Base-by-base conservation (phyloP, 2,329 filamentous ascomycete species). In the Ophiostoma populinum region DNA sequence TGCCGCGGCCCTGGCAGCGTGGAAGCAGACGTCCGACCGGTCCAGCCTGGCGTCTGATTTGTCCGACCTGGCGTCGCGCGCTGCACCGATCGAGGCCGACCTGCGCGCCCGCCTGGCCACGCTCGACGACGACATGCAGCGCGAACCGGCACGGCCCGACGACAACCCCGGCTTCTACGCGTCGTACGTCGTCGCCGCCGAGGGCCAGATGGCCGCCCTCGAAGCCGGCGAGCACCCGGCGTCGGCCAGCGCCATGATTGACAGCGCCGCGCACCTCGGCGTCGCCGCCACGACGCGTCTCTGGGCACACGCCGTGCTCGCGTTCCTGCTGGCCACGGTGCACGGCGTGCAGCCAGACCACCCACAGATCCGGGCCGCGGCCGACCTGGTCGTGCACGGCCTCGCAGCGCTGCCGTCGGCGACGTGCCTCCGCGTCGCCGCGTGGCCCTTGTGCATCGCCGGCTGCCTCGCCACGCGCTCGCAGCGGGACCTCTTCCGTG, bases 21-120 rank as follows among this genome's bases (percentile, higher is more conserved):
- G 65, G 62, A 75, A 73, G 50, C 61, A 61, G 43, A 50, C 59
- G 16, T 57, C 57, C n/a, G n/a, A n/a, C n/a, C n/a, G n/a, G n/a
- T n/a, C n/a, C n/a, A n/a, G n/a, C 40, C 18, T 25, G n/a, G 18
- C 32, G 12, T 22, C 32, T 61, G 62, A 5, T 9, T 51, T 58
- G 35, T 46, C 50, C 4, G 57, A 67, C 37, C 54, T 71, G 5
- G 51, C 65, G 8, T 46, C 50, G 4, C 61, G 63, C 12, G 63
- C 59, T 2, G 49, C 53, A 7, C 40, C 50, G 4, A 58, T 68
- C 13, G 52, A 59, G 22, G 31, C 9, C n/a, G 16, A 15, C 6
- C 21, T 38, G 13, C 54, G 49, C 15, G 45, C 40, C 4, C 49
- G 51, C 0, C 43, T 62, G 5, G 36, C 45, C 7, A 38, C 43